phyloP scores from a whole-genome alignment of 2,329 filamentous ascomycete genomes.

The Colletotrichum sp. region DNA sequence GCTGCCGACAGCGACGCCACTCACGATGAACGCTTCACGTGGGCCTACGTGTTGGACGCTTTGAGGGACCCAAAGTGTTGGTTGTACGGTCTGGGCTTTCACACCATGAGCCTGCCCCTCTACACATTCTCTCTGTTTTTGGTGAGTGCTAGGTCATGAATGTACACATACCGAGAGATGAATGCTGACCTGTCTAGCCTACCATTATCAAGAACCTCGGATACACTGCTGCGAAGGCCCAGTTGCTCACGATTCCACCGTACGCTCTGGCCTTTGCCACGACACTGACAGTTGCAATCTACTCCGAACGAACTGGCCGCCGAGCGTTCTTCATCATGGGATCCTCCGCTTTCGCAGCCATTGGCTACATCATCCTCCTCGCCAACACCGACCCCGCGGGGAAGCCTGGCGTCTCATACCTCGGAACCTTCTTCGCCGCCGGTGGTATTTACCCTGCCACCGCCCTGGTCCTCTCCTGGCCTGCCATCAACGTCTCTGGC shows the following conservation, averaged over 20 bases:
- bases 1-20: conserved; percentile 73
- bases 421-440: conserved; percentile 67
- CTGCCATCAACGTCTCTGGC: conserved; percentile 73
- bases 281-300: conserved; percentile 61
- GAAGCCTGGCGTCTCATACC: conserved; percentile 62
- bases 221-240: conserved; percentile 57
- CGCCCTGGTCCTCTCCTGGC: conserved; percentile 71
- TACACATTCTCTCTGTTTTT: conserved; percentile 63
- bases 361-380: conserved; percentile 68
- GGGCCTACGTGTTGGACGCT: conserved; percentile 68
- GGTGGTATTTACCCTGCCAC: conserved; percentile 72
- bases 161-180: fast-evolving
- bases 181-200: conserved; percentile 32
- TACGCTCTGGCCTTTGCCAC: conserved; percentile 68
- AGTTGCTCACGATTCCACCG: conserved; percentile 67
- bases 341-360: conserved; percentile 58
- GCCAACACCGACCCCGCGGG: conserved; percentile 48
- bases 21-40: conserved; percentile 70
- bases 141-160: conserved; percentile 33
- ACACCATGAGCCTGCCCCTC: conserved; percentile 71
- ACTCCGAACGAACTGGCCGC: conserved; percentile 62
- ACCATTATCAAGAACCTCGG: conserved; percentile 61
- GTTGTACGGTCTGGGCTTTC: conserved; percentile 75
- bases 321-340: conserved; percentile 69
- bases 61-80: conserved; percentile 73